Evolutionary conservation across 768 basidiomycete genomes (phyloP), one percentile per base, ranked within the genome.

Genomic region (Termitomyces sp.): DNA sequence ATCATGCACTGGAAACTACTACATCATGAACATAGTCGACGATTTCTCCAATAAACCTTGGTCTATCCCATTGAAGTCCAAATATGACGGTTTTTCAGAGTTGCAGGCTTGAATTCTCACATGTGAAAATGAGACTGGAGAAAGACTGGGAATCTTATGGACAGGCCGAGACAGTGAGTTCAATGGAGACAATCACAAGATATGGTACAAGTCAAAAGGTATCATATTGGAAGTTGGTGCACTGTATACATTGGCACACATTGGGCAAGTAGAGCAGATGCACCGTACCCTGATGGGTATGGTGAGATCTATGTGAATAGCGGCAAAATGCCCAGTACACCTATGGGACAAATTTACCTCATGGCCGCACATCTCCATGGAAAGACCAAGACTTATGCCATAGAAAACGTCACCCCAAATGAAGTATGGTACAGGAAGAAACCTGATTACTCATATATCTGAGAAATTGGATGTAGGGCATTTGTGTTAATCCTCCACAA

Each of bases 241-340:
- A 16, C 63, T 68, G 0, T 25, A 53, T 7, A 53, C 53, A 2
- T 53, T 21, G 0, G 42, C 42, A 11, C 45, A 55, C 31, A 47
- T 55, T 5, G 45, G 75, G 2, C 53, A 62, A 11, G 72, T 70
- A 0, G 70, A 77, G 50, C 60, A 66, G n/a, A n/a, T n/a, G n/a
- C n/a, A n/a, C n/a, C n/a, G n/a, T n/a, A n/a, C n/a, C n/a, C n/a
- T n/a, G n/a, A 63, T 71, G 51, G 61, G 54, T 10, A 63, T 67
- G 37, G 66, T 60, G 7, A 57, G 60, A 0, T 57, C 73, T 0
- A 72, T 74, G 67, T 46, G 59, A 0, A 19, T 68, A 17, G 63
- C 63, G 1, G 54, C 56, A n/a, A n/a, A n/a, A n/a, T n/a, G n/a
- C n/a, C n/a, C n/a, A n/a, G n/a, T n/a, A n/a, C n/a, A n/a, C n/a